Evolutionary conservation across 805 yeast species (phyloP), one percentile per base, ranked within the genome.

Genomic region (Kuraishia floccosa): DNA sequence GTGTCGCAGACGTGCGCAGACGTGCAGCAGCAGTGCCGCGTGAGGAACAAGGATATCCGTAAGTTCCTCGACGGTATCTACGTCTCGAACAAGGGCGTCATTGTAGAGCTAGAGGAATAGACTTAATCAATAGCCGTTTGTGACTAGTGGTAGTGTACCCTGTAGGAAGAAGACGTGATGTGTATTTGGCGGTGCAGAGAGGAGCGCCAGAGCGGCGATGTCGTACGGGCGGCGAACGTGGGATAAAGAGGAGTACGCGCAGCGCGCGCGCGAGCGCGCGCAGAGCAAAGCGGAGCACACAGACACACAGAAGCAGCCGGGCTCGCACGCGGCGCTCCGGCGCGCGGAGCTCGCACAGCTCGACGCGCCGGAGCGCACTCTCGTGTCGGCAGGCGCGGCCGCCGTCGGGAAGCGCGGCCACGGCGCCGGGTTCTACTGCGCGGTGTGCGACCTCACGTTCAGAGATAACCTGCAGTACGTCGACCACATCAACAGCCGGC

Each of bases 21-120:
- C 61, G 75, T 91, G 56, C 96, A 89, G 71, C 97, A 89, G 74
- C 76, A 76, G 66, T 86, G 96, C 76, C 78, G 93, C 66, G 97
- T 86, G 61, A 83, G 95, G 76, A 89, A 89, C 91, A 91, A 91
- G 89, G 98, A 89, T 91, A 89, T 91, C 87, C 84, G 98, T 73
- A 89, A 89, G 78, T 89, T 89, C 79, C 82, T 91, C 76, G 98
- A 93, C 68, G 99, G 99, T 86, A 87, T 89, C 72, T 89, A 89
- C 68, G 98, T 89, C 56, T 87, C 96, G 49, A 93, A 82, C 72
- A 82, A 81, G 70, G 94, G 95, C 58, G 70, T 71, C 63, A 72
- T 89, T 60, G 81, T 67, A 44, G 83, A 77, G 39, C 20, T 20
- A 19, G 7, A 19, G 10, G n/a, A n/a, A n/a, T n/a, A n/a, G n/a